phyloP scores from a whole-genome alignment of 352 stramenopile genomes.

The Phytophthora cactorum region DNA sequence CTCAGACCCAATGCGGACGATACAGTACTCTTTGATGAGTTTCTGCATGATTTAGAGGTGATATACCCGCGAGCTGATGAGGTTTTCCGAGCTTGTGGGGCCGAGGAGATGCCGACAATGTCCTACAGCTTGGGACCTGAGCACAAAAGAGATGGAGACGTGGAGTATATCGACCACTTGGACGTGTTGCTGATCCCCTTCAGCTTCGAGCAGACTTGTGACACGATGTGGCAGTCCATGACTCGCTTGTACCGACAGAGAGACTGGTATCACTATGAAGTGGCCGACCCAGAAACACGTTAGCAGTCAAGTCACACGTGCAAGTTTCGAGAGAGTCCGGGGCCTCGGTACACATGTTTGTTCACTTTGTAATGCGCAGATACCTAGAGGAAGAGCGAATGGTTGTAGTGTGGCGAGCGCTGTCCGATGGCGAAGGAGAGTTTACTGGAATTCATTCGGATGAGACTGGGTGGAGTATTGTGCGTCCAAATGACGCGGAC shows the following conservation, averaged over 20 bases:
- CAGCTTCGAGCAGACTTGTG: constrained; percentile 21
- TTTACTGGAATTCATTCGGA: constrained; percentile 53
- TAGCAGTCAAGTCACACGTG: constrained; percentile 44
- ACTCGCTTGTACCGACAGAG: constrained; percentile 16
- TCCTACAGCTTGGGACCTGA: constrained; percentile 20
- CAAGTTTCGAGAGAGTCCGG: constrained; percentile 18
- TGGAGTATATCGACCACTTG: constrained; percentile 32
- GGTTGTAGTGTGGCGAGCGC: constrained; percentile 60
- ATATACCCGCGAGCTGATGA: constrained; percentile 28
- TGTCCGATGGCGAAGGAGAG: constrained; percentile 41
- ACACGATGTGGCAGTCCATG: constrained; percentile 33
- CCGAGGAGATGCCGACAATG: constrained; percentile 7
- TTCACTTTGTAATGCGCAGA: constrained; percentile 37
- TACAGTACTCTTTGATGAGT: constrained; percentile 27
- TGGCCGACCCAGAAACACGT: constrained; percentile 34
- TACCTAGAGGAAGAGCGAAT: constrained; percentile 48
- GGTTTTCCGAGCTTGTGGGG: constrained; percentile 25
- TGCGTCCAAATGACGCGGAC: constrained; percentile 30
- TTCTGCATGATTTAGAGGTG: constrained; percentile 27
- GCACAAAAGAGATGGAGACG: constrained; percentile 17
- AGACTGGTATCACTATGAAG: constrained; percentile 18
- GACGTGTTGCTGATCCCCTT: constrained; percentile 28
- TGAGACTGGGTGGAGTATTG: constrained; percentile 59
- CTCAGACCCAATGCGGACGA: constrained; percentile 19
- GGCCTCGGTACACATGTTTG: constrained; percentile 12